phyloP scores from a whole-genome alignment of 176 grass and related monocot species.

The Carex myosuroides region DNA sequence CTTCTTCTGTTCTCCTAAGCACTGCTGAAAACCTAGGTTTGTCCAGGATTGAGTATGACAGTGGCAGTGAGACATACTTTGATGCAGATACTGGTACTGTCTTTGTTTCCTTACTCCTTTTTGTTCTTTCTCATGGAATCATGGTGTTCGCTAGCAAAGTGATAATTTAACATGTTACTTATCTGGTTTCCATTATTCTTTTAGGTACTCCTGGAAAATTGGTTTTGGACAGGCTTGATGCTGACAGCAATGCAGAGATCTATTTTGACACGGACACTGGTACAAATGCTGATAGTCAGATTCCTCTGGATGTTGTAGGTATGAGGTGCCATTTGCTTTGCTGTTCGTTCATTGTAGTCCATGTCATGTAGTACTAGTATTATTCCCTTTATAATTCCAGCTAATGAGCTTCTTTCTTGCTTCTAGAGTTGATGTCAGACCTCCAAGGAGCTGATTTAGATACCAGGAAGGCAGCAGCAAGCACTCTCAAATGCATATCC shows the following conservation, averaged over 20 bases:
- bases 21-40: background rate
- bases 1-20: slow-evolving; percentile 1
- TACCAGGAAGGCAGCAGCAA: slow-evolving; percentile 11
- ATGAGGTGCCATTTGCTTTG: background rate
- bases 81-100: background rate
- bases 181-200: background rate
- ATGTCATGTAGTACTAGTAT: background rate
- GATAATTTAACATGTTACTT: background rate
- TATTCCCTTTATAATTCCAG: background rate
- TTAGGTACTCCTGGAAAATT: slow-evolving; percentile 2
- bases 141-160: background rate
- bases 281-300: slow-evolving; percentile 1
- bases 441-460: slow-evolving; percentile 13
- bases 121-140: background rate
- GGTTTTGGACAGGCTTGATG: background rate
- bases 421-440: background rate
- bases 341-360: background rate
- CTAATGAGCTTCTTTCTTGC: background rate
- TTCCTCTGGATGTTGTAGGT: background rate
- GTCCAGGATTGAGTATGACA: background rate
- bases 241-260: background rate
- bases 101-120: background rate
- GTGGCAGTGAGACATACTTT: background rate
- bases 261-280: background rate
- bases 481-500: slow-evolving; percentile 7